phyloP scores from a whole-genome alignment of 176 grass and related monocot species.

The Eleusine coracana region DNA sequence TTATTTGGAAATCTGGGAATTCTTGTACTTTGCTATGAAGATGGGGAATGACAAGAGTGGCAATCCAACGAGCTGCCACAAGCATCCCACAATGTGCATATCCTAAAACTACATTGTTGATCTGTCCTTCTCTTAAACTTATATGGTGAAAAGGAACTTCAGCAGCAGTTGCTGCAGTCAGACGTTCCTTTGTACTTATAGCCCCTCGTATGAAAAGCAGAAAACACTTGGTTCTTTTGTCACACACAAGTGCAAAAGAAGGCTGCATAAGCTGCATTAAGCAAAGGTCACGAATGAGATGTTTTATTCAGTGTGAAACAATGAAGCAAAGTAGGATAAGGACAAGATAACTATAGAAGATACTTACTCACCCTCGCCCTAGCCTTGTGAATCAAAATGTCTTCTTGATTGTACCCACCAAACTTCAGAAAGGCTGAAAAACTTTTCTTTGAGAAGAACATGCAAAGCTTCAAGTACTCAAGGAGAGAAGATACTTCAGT shows the following conservation, averaged over 20 bases:
- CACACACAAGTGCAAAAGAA: slow-evolving; percentile 69
- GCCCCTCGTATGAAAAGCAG: slow-evolving; percentile 84
- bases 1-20: slow-evolving; percentile 73
- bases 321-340: neutral
- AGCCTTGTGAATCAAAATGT: slow-evolving; percentile 75
- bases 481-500: slow-evolving; percentile 67
- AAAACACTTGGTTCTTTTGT: slow-evolving; percentile 74
- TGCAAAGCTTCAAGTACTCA: slow-evolving; percentile 76
- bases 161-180: slow-evolving; percentile 73
- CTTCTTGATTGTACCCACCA: slow-evolving; percentile 70
- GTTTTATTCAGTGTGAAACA: neutral
- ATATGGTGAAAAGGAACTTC: slow-evolving; percentile 91
- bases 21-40: slow-evolving; percentile 58
- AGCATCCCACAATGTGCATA: slow-evolving; percentile 86
- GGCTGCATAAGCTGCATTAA: slow-evolving; percentile 77
- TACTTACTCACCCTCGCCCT: slow-evolving; percentile 88
- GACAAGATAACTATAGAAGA: slow-evolving; percentile 2
- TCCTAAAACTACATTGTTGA: slow-evolving; percentile 70
- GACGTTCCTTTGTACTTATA: slow-evolving; percentile 76
- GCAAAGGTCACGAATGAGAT: slow-evolving; percentile 29
- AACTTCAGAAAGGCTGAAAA: slow-evolving; percentile 77
- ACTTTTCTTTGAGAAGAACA: slow-evolving; percentile 86
- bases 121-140: slow-evolving; percentile 62
- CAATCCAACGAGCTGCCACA: slow-evolving; percentile 70
- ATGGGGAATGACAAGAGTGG: slow-evolving; percentile 51